Conservation (phyloP, 805 yeast species). For the Millerozyma miso region DNA sequence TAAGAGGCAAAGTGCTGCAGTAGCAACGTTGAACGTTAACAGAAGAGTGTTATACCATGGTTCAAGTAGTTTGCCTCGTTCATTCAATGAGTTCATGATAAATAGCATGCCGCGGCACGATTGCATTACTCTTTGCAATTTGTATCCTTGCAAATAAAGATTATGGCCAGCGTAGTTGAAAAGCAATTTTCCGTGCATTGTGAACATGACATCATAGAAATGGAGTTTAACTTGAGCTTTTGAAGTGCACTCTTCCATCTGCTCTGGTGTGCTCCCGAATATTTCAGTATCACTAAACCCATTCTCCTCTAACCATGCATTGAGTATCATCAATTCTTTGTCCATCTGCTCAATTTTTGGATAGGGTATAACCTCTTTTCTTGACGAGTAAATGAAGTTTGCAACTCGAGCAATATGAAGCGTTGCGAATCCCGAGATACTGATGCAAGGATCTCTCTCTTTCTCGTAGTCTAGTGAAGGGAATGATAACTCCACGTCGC, state of each 20-base stretch:
- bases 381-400: conserved; percentile 29
- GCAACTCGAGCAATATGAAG: conserved; percentile 40
- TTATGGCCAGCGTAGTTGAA: conserved; percentile 21
- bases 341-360: conserved; percentile 29
- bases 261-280: conserved; percentile 9
- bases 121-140: conserved; percentile 25
- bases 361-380: conserved; percentile 20
- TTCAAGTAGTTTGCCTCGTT: conserved; percentile 24
- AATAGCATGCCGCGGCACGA: conserved; percentile 28
- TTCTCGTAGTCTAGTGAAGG: conserved; percentile 30
- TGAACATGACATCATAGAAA: conserved; percentile 32
- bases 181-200: conserved; percentile 32
- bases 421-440: conserved; percentile 43
- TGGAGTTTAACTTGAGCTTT: conserved; percentile 36
- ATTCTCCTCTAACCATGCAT: conserved; percentile 28
- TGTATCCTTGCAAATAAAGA: conserved; percentile 19
- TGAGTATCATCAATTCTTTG: conserved; percentile 23
- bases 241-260: conserved; percentile 15
- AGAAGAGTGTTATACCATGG: conserved; percentile 55
- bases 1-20: conserved; percentile 37
- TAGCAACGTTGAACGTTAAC: conserved; percentile 42
- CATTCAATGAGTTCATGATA: conserved; percentile 24
- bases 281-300: conserved; percentile 29
- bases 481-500: conserved; percentile 30
- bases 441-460: conserved; percentile 45